Evolutionary conservation across 805 yeast species (phyloP).

Genomic region (Kazachstania africana): DNA sequence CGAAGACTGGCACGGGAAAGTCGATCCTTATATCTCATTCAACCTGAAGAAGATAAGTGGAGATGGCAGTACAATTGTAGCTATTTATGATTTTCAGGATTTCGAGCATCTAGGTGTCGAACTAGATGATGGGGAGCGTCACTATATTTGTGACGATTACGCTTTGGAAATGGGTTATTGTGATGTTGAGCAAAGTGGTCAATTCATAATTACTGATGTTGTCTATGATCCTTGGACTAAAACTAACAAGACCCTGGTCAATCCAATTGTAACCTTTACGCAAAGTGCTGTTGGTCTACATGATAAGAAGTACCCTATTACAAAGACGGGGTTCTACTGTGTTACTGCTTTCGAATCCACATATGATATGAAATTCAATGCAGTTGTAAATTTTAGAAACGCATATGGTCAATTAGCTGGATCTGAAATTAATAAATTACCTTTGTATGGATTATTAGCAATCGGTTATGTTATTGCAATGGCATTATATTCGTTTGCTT

Average conservation of each 20-base stretch:
- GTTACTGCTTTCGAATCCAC: conserved; percentile 53
- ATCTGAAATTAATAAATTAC: conserved; percentile 80
- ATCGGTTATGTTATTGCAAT: conserved; percentile 72
- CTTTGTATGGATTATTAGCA: conserved; percentile 78
- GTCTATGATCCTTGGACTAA: conserved; percentile 33
- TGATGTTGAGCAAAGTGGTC: conserved; percentile 39
- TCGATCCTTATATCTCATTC: conserved; percentile 48
- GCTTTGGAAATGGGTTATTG: conserved; percentile 54
- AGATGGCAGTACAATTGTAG: conserved; percentile 43
- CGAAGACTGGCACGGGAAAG: conserved; percentile 75
- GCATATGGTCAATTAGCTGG: conserved; percentile 87
- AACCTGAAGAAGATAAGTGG: conserved; percentile 29
- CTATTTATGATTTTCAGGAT: conserved; percentile 79
- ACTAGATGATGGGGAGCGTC: conserved; percentile 31
- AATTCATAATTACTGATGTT: conserved; percentile 44
- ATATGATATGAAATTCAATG: conserved; percentile 37
- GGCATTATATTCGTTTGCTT: conserved; percentile 75
- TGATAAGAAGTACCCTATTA: conserved; percentile 50
- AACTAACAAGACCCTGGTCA: conserved; percentile 39
- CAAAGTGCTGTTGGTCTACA: conserved; percentile 49
- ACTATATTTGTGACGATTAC: conserved; percentile 65
- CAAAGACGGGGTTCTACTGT: conserved; percentile 84
- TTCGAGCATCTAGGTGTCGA: conserved; percentile 51
- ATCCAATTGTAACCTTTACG: conserved; percentile 45
- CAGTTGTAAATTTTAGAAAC: conserved; percentile 75